Base-by-base conservation (phyloP, 257 asterid genomes). In the Ballota nigra region DNA sequence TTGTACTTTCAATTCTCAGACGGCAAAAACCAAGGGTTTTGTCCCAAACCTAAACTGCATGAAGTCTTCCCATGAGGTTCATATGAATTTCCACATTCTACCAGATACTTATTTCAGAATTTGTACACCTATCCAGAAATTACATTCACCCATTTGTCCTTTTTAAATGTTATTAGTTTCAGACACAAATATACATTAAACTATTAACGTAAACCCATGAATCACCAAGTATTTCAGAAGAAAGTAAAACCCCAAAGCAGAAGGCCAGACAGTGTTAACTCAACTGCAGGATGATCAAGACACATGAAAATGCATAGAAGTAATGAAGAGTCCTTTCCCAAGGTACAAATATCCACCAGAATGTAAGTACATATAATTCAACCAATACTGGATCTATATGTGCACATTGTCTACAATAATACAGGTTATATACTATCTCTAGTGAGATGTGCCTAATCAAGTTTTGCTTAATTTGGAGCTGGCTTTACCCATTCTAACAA, bases 341-440 rank as follows among this genome's bases (percentile, higher is more conserved):
- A 11, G 33, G 52, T 53, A 60, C 19, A 13, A 1, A 47, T 59
- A 62, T 12, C 55, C 20, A 31, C 20, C 41, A 49, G 36, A 43
- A 15, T n/a, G 16, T 19, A 71, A n/a, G 69, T 43, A 26, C 47
- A 34, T 52, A n/a, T 23, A 55, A 13, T 55, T 52, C 68, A 55
- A 28, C 18, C 16, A 23, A 45, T 15, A 20, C 43, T 18, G 73
- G 68, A 66, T 74, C 52, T 43, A 66, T 53, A 58, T 57, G 68
- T 16, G 34, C 29, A 53, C 18, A 55, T 63, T 53, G 57, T 28
- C 55, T 26, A 24, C 23, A 5, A 9, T 4, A 20, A 53, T 57
- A 59, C 38, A 59, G 65, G 45, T 49, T 47, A 51, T 36, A 57
- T 41, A 20, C 45, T 60, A 58, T 26, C 40, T 61, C 52, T 45